These are phyloP conservation scores for Rutidosis leptorrhynchoides DNA, from an alignment of 129 eudicot genomes.

Conservation along the genomic window DNA sequence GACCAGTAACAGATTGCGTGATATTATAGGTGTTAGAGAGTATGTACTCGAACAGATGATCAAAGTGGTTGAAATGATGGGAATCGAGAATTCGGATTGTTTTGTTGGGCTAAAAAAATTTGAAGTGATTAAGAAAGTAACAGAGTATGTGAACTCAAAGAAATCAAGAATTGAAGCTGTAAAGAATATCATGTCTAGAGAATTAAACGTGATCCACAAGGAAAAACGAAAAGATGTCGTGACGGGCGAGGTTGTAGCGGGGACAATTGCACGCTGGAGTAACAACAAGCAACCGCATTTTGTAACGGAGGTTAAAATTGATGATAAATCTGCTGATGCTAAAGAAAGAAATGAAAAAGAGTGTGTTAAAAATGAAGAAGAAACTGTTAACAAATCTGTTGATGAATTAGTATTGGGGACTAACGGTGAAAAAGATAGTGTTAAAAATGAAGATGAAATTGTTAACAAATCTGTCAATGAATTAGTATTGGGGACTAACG, in stretches of 20 bases:
- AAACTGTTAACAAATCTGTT: neutral
- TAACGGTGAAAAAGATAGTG: slow-evolving; percentile 36
- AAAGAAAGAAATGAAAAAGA: neutral
- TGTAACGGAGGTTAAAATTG: neutral
- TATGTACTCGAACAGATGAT: neutral
- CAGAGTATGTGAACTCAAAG: neutral
- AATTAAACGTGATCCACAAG: neutral
- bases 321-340: neutral
- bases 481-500: neutral
- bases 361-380: neutral
- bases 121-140: neutral
- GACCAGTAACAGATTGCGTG: neutral
- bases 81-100: neutral
- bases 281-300: neutral
- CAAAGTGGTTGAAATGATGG: neutral
- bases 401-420: neutral
- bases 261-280: neutral
- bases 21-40: neutral
- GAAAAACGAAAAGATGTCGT: neutral
- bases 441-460: neutral
- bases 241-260: neutral
- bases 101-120: neutral
- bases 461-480: neutral
- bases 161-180: neutral
- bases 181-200: neutral